A percentile compares a stretch with the other conserved stretches of the same genome.
Evolutionary conservation across 306 rosid species (phyloP).

Genomic region (Oemleria cerasiformis): DNA sequence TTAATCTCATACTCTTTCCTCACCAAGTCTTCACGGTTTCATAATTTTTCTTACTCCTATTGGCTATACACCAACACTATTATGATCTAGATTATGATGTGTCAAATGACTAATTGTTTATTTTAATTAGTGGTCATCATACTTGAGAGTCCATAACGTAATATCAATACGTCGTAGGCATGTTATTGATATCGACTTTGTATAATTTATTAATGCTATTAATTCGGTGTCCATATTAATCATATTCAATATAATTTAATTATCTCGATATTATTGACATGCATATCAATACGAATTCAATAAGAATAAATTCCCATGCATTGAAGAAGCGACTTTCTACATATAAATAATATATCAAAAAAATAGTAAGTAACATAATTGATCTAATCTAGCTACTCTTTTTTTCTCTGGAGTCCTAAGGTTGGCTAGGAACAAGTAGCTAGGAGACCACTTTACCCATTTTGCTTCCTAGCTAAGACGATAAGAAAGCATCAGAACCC

Average conservation of each 20-base stretch:
- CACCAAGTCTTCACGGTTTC: background rate
- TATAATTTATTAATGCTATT: no score
- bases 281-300: no score
- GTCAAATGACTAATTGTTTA: background rate
- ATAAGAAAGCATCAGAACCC: slow-evolving; percentile 20
- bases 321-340: no score
- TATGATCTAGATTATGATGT: background rate
- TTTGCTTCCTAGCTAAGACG: background rate
- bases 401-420: background rate
- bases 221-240: no score
- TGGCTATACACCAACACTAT: background rate
- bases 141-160: background rate
- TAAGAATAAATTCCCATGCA: no score
- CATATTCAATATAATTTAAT: no score
- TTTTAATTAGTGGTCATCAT: background rate
- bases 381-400: background rate
- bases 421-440: background rate
- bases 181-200: no score
- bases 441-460: background rate
- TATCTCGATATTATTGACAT: no score
- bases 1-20: background rate
- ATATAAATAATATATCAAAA: background rate
- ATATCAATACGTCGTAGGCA: no score
- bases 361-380: background rate
- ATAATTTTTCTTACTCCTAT: background rate